These are phyloP conservation scores for Rhodamnia rubescens DNA, from an alignment of 345 rosid genomes.

Conservation along the genomic window DNA sequence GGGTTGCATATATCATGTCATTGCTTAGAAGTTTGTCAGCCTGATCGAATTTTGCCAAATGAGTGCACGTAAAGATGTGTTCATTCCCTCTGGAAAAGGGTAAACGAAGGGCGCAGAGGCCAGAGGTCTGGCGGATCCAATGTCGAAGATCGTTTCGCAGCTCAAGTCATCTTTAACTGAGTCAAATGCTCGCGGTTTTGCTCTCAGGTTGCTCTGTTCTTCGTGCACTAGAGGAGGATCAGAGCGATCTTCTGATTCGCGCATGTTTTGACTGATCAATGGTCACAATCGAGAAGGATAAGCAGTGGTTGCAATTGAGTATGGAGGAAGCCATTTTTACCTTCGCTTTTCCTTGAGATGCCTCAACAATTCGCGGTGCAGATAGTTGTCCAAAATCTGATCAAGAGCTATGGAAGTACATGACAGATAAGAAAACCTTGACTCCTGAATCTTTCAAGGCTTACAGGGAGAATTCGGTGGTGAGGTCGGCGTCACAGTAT, in stretches of 20 bases:
- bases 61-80: not conserved
- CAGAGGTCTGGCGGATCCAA: no score
- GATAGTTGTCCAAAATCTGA: conserved; percentile 14
- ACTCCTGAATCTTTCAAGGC: conserved; percentile 57
- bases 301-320: conserved; percentile 59
- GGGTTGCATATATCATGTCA: not conserved
- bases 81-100: conserved; percentile 13
- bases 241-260: conserved; percentile 40
- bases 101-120: conserved; percentile 55
- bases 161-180: conserved; percentile 42
- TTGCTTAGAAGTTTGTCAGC: not conserved
- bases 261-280: conserved; percentile 59
- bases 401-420: conserved; percentile 37
- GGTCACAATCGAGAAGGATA: conserved; percentile 41
- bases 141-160: conserved; percentile 44
- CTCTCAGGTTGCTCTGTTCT: conserved; percentile 45
- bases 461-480: conserved; percentile 62
- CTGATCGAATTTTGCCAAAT: not conserved
- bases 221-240: conserved; percentile 36
- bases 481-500: conserved; percentile 61
- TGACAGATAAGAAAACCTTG: conserved; percentile 27
- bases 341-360: conserved; percentile 52
- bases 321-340: conserved; percentile 96
- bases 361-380: conserved; percentile 32
- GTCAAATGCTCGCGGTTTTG: conserved; percentile 24